A percentile compares a stretch with the other conserved stretches of the same genome.
Conservation (phyloP, 306 rosid species). For the Malus domestica region ASM211411v1 NC_041794.1:36690001-36690500, state of each 20-base stretch:
- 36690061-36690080: slow-evolving; percentile 1
- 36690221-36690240: slow-evolving; percentile 99
- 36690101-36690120: slow-evolving; percentile 63
- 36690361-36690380: slow-evolving; percentile 99
- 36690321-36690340: slow-evolving; percentile 92
- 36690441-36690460: neutral
- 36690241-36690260: slow-evolving; percentile 99
- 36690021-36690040: slow-evolving; percentile 66
- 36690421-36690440: neutral
- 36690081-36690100: slow-evolving; percentile 9
- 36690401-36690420: neutral
- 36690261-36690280: slow-evolving; percentile 98
- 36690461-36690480: neutral
- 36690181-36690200: slow-evolving; percentile 96
- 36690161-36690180: slow-evolving; percentile 95
- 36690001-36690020: slow-evolving; percentile 98
- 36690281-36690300: slow-evolving; percentile 97
- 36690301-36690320: slow-evolving; percentile 99
- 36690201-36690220: slow-evolving; percentile 97
- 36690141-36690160: slow-evolving; percentile 80
- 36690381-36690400: slow-evolving; percentile 93
- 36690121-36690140: slow-evolving; percentile 98
- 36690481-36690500: neutral
- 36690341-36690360: slow-evolving; percentile 99
- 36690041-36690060: slow-evolving; percentile 9